A percentile compares a stretch with the other conserved stretches of the same genome.
Conservation (phyloP, 73 alveolate genomes). For the Loxodes magnus region DNA sequence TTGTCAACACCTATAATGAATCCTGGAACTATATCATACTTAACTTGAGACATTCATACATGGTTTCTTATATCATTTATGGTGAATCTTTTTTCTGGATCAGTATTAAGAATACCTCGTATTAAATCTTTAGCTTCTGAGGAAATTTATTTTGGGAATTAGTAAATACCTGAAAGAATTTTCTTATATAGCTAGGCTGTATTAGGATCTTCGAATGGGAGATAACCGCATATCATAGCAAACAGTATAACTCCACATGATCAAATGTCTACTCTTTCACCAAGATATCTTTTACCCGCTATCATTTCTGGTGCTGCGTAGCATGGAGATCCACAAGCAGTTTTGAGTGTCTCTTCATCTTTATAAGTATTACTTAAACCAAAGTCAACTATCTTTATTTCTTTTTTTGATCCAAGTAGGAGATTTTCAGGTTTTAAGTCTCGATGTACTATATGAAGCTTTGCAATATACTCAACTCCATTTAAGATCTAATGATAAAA, state of each 20-base stretch:
- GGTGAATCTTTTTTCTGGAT: slow-evolving; percentile 71
- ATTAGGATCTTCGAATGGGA: slow-evolving; percentile 93
- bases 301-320: slow-evolving; percentile 99
- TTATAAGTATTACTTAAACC: slow-evolving; percentile 45
- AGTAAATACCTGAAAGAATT: slow-evolving; percentile 57
- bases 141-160: slow-evolving; percentile 45
- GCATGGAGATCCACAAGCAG: slow-evolving; percentile 98
- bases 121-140: slow-evolving; percentile 59
- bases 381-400: slow-evolving; percentile 80
- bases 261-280: slow-evolving; percentile 89
- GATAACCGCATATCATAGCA: slow-evolving; percentile 94
- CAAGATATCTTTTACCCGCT: slow-evolving; percentile 76
- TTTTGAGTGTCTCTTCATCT: slow-evolving; percentile 34
- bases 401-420: slow-evolving; percentile 69
- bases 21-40: slow-evolving; percentile 20
- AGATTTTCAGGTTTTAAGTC: slow-evolving; percentile 96
- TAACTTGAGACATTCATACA: slow-evolving; percentile 66
- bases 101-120: slow-evolving; percentile 62
- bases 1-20: slow-evolving; percentile 35
- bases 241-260: slow-evolving; percentile 89
- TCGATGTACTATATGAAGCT: slow-evolving; percentile 62
- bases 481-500: slow-evolving; percentile 48
- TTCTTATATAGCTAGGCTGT: slow-evolving; percentile 65
- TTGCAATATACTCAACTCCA: slow-evolving; percentile 74
- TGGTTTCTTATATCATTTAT: slow-evolving; percentile 77